Base-by-base conservation (phyloP, 176 grass and related monocot genomes). In the Oryza glaberrima region DNA sequence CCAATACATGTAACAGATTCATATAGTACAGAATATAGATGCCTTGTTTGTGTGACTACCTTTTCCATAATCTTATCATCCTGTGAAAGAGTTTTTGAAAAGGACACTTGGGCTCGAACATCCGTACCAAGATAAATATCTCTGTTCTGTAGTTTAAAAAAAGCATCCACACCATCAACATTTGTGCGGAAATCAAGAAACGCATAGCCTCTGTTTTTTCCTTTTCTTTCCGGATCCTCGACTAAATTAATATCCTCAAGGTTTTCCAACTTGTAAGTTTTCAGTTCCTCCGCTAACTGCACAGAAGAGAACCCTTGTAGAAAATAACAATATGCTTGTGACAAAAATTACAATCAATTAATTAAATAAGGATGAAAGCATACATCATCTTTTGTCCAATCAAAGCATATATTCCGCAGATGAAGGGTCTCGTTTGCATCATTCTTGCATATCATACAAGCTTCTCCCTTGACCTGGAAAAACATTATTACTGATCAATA, bases 181-280 rank as follows among this genome's bases (percentile, higher is more conserved):
- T 86, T 63, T 5, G 91, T 89, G 25, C 64, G 82, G 60, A 96
- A 96, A 66, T 96, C 88, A 76, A 96, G 89, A 91, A 96, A 96
- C 16, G 94, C 94, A 64, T 91, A 96, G 52, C 94, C 94, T 83
- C 94, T 88, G 79, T 96, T 96, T 84, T 82, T 93, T 14, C 94
- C 94, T 60, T 65, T 88, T 83, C 49, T 93, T 46, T 83, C 85
- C 1, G 91, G 91, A 54, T 96, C 83, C 83, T 96, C 94, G 82
- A 96, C 90, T 61, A 96, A 85, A 69, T 91, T 90, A 34, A 96
- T 81, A 51, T 93, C 84, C 87, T 96, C 88, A 79, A 96, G 80
- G 73, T 96, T 96, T 61, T 93, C 86, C 88, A 96, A 83, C 44
- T 86, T 52, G 40, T 85, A 93, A 54, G 69, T 74, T 72, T 91